phyloP scores from a whole-genome alignment of 345 rosid species.

The Nasturtium officinale region DNA sequence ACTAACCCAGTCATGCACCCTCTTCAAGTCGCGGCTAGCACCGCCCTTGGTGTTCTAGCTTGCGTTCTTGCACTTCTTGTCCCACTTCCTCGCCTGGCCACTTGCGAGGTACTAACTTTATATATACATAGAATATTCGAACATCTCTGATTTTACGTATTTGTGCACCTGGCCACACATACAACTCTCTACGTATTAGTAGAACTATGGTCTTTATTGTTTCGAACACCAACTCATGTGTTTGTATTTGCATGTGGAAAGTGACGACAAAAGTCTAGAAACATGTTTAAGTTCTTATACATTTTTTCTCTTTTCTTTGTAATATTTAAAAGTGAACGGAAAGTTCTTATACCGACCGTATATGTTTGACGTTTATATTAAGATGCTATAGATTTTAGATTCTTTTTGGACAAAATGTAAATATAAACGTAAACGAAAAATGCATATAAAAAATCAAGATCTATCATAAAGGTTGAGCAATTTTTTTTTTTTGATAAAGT shows the following conservation, averaged over 20 bases:
- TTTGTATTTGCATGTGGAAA: background rate
- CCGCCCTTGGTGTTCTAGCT: conserved; percentile 76
- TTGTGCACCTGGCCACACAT: background rate
- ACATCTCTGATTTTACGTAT: background rate
- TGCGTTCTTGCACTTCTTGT: conserved; percentile 67
- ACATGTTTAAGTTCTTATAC: background rate
- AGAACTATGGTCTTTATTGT: background rate
- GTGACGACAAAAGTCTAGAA: background rate
- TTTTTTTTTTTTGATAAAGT: too few relatives aligned
- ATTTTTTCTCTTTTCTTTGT: background rate
- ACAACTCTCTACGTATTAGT: conserved; percentile 11
- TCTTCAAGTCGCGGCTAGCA: conserved; percentile 72
- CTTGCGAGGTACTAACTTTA: conserved; percentile 52
- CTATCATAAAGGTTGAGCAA: background rate
- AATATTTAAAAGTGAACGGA: background rate
- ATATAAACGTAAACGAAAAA: background rate
- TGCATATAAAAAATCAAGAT: conserved; percentile 1
- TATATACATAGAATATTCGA: conserved; percentile 1
- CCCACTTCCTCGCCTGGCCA: conserved; percentile 81
- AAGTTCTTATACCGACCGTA: background rate
- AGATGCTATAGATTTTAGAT: background rate
- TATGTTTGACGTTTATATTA: too few relatives aligned
- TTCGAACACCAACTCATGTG: background rate
- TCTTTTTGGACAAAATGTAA: background rate
- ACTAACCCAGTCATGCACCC: conserved; percentile 71